Conservation (phyloP, 352 stramenopile genomes). For the Phytophthora podocarpi region DNA sequence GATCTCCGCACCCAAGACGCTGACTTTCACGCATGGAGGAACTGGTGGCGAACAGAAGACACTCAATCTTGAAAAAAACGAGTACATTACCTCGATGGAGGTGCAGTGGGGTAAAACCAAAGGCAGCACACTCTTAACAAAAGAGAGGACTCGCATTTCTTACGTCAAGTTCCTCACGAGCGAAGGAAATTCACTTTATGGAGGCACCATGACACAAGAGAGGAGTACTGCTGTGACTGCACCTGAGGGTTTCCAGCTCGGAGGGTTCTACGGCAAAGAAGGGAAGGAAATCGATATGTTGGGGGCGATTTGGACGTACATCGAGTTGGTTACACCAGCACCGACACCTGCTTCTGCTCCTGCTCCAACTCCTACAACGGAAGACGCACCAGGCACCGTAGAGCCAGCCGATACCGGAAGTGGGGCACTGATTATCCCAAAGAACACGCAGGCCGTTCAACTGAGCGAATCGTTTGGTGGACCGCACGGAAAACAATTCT, state of each 20-base stretch:
- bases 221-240: constrained; percentile 22
- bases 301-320: constrained; percentile 26
- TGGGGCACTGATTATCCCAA: no score
- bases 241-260: constrained; percentile 29
- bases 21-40: constrained; percentile 29
- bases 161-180: constrained; percentile 34
- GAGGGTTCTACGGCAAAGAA: constrained; percentile 17
- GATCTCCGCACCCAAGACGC: constrained; percentile 12
- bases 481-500: constrained; percentile 6
- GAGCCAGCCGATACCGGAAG: background rate
- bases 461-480: constrained; percentile 8
- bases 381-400: background rate
- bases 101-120: constrained; percentile 32
- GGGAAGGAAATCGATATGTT: constrained; percentile 25
- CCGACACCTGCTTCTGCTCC: background rate
- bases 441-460: constrained; percentile 1
- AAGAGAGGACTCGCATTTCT: constrained; percentile 26
- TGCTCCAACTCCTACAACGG: background rate
- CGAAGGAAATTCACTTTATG: constrained; percentile 20
- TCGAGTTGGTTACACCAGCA: background rate
- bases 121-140: no score
- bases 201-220: constrained; percentile 18
- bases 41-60: constrained; percentile 17
- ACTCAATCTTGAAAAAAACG: constrained; percentile 12
- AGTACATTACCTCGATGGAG: constrained; percentile 38